These are phyloP conservation scores for Bipolaris sorokiniana DNA, from an alignment of 2,329 filamentous ascomycete species.

Conservation along the genomic window DNA sequence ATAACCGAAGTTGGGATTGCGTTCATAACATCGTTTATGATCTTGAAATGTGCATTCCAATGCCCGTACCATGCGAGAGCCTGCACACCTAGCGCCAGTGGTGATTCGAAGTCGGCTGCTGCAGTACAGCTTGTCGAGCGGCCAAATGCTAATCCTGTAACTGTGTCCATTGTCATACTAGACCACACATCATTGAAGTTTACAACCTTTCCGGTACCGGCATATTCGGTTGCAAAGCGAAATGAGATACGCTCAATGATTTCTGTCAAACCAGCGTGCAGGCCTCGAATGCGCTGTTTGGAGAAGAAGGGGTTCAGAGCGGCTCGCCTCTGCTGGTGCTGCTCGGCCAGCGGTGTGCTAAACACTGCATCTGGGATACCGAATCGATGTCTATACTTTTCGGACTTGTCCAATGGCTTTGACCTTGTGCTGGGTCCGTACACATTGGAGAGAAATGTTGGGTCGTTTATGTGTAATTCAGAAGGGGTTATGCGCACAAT, in stretches of 20 bases:
- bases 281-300: neutral
- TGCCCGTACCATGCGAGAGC: no score
- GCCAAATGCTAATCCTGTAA: no score
- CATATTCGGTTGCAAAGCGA: neutral
- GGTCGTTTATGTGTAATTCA: neutral
- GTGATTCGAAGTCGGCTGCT: no score
- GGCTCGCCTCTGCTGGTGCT: neutral
- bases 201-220: neutral
- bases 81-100: no score
- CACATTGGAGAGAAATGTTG: neutral
- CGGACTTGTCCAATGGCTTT: neutral
- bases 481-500: neutral
- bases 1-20: no score
- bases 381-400: neutral
- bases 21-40: no score
- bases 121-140: no score
- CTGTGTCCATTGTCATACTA: neutral
- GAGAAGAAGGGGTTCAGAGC: neutral
- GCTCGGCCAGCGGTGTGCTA: neutral
- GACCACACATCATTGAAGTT: neutral
- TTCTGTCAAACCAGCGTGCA: neutral
- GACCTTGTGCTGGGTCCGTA: no score
- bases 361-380: neutral
- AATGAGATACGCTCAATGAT: neutral
- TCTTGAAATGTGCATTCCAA: no score